Base-by-base conservation (phyloP, 2,329 filamentous ascomycete species). In the Uncinocarpus reesii region DNA sequence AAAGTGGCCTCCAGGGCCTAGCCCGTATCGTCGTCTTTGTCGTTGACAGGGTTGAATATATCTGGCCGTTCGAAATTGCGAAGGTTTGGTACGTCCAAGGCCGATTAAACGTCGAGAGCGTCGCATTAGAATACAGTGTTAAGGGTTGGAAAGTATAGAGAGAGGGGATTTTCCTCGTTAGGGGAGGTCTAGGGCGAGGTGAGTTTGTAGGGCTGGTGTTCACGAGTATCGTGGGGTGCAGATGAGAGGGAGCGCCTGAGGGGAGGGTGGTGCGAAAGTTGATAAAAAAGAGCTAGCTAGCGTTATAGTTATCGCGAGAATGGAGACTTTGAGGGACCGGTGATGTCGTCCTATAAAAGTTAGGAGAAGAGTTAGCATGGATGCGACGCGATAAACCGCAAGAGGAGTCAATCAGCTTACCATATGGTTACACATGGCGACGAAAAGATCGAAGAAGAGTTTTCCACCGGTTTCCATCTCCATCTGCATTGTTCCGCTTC, bases 391-490 rank as follows among this genome's bases (percentile, higher is more conserved):
- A 44, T n/a, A 34, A 38, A 50, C 16, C 3, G 4, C 4, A 26
- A 11, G 11, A 21, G 2, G 20, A 20, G 7, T 2, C 7, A 67
- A n/a, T n/a, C n/a, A n/a, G n/a, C 83, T 64, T 80, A 74, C 86
- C 61, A 94, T 84, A 62, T 94, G 86, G 64, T 95, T 94, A 68
- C 85, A 88, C 68, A 95, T 79, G 15, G 89, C 87, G 43, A 95
- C 89, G 64, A 95, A 95, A 37, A 95, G 73, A 62, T 95, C 89
- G 63, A 95, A 95, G 71, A 94, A 95, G 51, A 94, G 73, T 60
- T 84, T 84, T 47, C 86, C 86, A 23, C 89, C 89, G 53, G 80
- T 79, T 65, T 84, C 84, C 88, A 95, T 95, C 71, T 95, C 88
- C 57, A 86, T 79, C 69, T 95, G 89, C 88, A 95, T 94, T 2